Conservation (phyloP, 2,329 filamentous ascomycete species). For the Colletotrichum tropicale region DNA sequence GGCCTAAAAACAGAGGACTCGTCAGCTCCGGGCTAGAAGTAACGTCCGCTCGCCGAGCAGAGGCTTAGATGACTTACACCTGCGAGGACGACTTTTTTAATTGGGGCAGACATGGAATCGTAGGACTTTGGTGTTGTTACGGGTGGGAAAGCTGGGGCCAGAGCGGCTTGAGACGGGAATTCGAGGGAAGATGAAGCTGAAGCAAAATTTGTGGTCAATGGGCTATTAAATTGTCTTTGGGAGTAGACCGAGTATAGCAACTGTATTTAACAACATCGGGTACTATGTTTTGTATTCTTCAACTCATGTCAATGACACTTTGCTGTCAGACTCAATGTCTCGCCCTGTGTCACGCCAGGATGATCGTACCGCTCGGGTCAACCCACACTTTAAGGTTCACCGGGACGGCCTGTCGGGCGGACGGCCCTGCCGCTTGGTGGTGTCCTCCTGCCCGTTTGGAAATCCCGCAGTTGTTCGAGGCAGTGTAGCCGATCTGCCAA, state of each 20-base stretch:
- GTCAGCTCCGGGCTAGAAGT: neutral
- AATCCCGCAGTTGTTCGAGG: neutral
- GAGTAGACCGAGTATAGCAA: neutral
- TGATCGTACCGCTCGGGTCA: neutral
- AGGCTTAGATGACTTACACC: neutral
- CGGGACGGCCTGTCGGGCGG: neutral
- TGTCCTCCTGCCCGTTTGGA: neutral
- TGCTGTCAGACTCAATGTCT: neutral
- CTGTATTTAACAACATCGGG: neutral
- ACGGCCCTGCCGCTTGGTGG: neutral
- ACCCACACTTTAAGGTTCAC: neutral
- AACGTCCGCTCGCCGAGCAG: neutral
- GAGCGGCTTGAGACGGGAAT: neutral
- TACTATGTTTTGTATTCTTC: neutral
- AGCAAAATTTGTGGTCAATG: neutral
- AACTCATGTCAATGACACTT: neutral
- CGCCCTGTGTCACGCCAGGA: neutral
- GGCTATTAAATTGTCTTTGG: neutral
- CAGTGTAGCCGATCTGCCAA: neutral
- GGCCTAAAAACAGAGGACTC: conserved; percentile 25
- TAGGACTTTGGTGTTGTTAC: neutral
- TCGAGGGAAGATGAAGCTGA: neutral
- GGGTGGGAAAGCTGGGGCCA: neutral
- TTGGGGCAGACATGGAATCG: neutral
- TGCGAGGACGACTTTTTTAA: neutral